phyloP scores from a whole-genome alignment of 352 stramenopile species.

The Pythium angustatum region DNA sequence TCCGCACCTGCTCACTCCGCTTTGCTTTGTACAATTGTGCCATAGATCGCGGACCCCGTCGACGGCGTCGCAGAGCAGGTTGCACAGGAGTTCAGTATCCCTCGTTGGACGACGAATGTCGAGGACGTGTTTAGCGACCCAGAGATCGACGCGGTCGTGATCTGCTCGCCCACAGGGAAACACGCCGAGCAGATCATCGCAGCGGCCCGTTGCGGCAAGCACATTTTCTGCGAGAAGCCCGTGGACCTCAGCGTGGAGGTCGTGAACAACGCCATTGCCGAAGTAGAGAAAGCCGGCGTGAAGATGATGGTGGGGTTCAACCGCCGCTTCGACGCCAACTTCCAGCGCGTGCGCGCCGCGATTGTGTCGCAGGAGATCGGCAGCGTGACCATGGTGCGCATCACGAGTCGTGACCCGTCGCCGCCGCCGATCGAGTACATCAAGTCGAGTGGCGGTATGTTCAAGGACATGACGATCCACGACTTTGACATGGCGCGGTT shows the following conservation, averaged over 20 bases:
- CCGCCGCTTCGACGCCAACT: constrained; percentile 90
- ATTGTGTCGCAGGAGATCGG: constrained; percentile 60
- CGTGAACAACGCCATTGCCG: constrained; percentile 55
- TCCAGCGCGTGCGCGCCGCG: constrained; percentile 50
- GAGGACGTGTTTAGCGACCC: constrained; percentile 92
- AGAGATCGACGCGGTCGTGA: constrained; percentile 94
- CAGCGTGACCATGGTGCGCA: constrained; percentile 76
- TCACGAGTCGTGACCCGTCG: constrained; percentile 91
- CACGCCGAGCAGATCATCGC: constrained; percentile 96
- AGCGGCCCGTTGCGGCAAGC: constrained; percentile 89
- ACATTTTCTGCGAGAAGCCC: constrained; percentile 97
- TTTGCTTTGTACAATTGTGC: background rate
- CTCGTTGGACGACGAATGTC: constrained; percentile 61
- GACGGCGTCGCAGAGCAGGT: constrained; percentile 26
- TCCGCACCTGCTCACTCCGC: no score
- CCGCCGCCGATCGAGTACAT: constrained; percentile 88
- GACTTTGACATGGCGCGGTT: constrained; percentile 92
- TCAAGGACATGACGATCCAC: constrained; percentile 90
- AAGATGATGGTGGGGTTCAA: constrained; percentile 96
- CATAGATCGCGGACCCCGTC: background rate
- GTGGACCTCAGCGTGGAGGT: constrained; percentile 89
- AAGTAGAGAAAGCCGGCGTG: constrained; percentile 57
- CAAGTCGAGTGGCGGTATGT: constrained; percentile 85
- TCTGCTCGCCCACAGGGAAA: constrained; percentile 94
- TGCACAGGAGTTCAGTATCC: constrained; percentile 47